Conservation (phyloP, 108 stramenopile genomes). For the Conticribra weissflogii region DNA sequence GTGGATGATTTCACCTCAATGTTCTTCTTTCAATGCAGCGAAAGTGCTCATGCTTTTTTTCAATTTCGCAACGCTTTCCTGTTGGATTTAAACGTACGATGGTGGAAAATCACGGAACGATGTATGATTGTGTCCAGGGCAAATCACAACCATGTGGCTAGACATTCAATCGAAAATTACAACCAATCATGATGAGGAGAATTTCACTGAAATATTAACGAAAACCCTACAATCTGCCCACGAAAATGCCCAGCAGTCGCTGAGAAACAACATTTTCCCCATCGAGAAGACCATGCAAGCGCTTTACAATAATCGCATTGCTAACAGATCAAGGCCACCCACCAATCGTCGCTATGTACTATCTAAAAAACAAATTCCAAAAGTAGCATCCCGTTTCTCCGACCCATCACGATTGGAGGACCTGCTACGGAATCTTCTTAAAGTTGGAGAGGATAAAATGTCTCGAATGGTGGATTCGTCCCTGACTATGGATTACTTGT, state of each 20-base stretch:
- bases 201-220: neutral
- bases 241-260: constrained; percentile 8
- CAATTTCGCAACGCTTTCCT: neutral
- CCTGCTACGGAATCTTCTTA: constrained; percentile 56
- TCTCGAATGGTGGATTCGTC: constrained; percentile 60
- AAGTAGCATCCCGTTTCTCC: constrained; percentile 21
- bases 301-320: constrained; percentile 49
- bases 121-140: no score
- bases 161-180: constrained; percentile 7
- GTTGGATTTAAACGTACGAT: neutral
- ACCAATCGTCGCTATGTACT: constrained; percentile 23
- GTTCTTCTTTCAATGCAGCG: constrained; percentile 9
- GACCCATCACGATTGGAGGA: constrained; percentile 33
- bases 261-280: constrained; percentile 39
- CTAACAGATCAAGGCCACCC: constrained; percentile 30
- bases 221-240: constrained; percentile 14
- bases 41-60: constrained; percentile 17
- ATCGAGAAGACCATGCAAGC: constrained; percentile 54
- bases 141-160: constrained; percentile 75
- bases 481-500: constrained; percentile 41
- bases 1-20: constrained; percentile 1
- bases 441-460: constrained; percentile 53
- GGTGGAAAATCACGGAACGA: neutral
- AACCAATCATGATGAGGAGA: neutral
- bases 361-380: constrained; percentile 59